Base-by-base conservation (phyloP, 2,329 filamentous ascomycete genomes). In the Periconia sp. region DNA sequence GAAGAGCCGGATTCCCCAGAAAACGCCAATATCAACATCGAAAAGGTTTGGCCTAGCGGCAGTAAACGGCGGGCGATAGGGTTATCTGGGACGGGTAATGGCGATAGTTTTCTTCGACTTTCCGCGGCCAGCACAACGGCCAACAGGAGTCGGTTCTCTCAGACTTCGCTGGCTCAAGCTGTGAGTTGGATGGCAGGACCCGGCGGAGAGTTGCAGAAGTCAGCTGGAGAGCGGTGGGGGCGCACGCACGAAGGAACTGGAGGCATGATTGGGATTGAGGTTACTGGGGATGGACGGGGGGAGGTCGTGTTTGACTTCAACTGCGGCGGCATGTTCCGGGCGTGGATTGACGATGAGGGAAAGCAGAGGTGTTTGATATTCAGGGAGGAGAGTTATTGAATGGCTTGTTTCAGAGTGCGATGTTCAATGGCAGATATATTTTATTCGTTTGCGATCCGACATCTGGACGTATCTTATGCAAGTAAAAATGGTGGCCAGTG, bases 311-410 rank as follows among this genome's bases (percentile, higher is more conserved):
- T 86, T 70, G 89, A 92, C 63, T 92, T 87, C 70, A 96, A 96
- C 69, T 94, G 89, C 62, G 89, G 87, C 5, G 92, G 92, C 0
- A 92, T 96, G 89, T 94, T 92, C 67, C 82, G 91, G 18, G 91
- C 90, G 0, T 93, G 88, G 82, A 76, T 89, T 18, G 83, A 90
- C 57, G 81, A 86, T 3, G 68, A 82, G 1, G 88, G 86, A 0
- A 76, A 76, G 53, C 77, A 80, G 17, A 76, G 79, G 20, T 83
- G 85, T 66, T 81, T 82, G 50, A 80, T 88, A 1, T 88, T 85
- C 76, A 76, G 80, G 47, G 79, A 82, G 52, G 68, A 71, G 23
- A 47, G 56, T 5, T 71, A 60, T 52, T 37, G 33, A 37, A 6
- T 13, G 11, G 10, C 13, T 37, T 11, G 33, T 37, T 33, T 33